Evolutionary conservation across 129 eudicot species (phyloP).

Genomic region (Saussurea involucrata): DNA sequence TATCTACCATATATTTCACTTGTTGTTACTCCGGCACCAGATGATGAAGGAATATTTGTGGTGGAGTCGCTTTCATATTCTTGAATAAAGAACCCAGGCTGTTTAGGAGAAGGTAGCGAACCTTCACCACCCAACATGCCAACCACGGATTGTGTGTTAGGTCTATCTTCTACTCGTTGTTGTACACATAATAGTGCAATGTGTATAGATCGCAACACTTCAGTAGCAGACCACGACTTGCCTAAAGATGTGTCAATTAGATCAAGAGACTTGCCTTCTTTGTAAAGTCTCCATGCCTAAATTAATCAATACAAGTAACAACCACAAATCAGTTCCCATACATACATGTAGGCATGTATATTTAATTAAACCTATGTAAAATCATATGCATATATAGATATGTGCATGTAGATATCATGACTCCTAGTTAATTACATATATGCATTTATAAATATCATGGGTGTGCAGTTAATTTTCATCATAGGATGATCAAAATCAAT

Average conservation of each 20-base stretch:
- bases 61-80: neutral
- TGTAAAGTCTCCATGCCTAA: slow-evolving; percentile 44
- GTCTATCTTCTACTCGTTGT: slow-evolving; percentile 45
- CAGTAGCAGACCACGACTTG: neutral
- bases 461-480: neutral
- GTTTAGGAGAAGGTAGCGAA: slow-evolving; percentile 28
- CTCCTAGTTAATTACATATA: too few species aligned
- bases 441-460: too few species aligned
- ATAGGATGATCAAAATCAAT: neutral
- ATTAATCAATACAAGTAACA: neutral
- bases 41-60: neutral
- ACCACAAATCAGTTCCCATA: neutral
- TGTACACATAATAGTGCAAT: slow-evolving; percentile 40
- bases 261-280: slow-evolving; percentile 34
- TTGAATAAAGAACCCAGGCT: slow-evolving; percentile 27
- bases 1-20: slow-evolving; percentile 18
- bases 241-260: slow-evolving; percentile 13
- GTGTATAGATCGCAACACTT: slow-evolving; percentile 32
- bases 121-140: slow-evolving; percentile 36
- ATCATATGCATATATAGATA: too few species aligned
- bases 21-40: neutral
- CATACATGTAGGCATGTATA: too few species aligned
- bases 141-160: slow-evolving; percentile 30
- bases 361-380: too few species aligned
- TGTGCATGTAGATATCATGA: too few species aligned